Evolutionary conservation across 2,329 filamentous ascomycete species (phyloP), one percentile per base, ranked within the genome.

Genomic region (Penicillium thymicola): DNA sequence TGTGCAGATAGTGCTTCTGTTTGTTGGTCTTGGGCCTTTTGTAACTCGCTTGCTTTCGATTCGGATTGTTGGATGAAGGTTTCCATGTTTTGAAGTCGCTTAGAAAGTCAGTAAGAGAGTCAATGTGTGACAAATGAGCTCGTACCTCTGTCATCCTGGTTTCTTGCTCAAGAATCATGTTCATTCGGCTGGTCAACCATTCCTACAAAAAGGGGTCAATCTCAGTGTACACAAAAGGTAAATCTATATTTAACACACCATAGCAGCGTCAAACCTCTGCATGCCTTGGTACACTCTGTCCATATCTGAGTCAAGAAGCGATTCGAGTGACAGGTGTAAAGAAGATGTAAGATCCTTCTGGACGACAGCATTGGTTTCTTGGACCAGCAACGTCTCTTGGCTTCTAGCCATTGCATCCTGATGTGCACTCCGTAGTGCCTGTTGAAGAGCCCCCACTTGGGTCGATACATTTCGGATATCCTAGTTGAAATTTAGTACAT

Each of bases 51-150:
- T 4, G 74, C 70, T 54, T 62, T 73, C 2, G 45, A 23, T 52
- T 74, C 68, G 7, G 76, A 72, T 16, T 66, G 54, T 8, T 70
- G 61, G 30, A 79, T 69, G 2, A 67, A 63, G 3, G 36, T 53
- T 32, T 74, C 69, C 50, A 78, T 70, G 10, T 55, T 53, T 43
- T 63, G 62, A 8, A 78, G 62, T 23, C 67, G 72, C 76, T 78
- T 40, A 14, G n/a, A 8, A 41, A 6, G 30, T 73, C 51, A 73
- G 66, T 28, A 37, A 9, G 9, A 1, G 13, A 16, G 13, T 14
- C 7, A 4, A 10, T 4, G 21, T 23, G 11, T 21, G 9, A 10
- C 21, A 5, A 11, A 2, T 9, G 3, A 21, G 7, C 16, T 59
- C 64, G 14, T 50, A 72, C 71, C 65, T 76, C 70, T 41, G 68